Percentiles rank a stretch among this genome's conserved stretches.
Conservation (phyloP, 2,329 filamentous ascomycete genomes). For the Venturia oleaginea region DNA sequence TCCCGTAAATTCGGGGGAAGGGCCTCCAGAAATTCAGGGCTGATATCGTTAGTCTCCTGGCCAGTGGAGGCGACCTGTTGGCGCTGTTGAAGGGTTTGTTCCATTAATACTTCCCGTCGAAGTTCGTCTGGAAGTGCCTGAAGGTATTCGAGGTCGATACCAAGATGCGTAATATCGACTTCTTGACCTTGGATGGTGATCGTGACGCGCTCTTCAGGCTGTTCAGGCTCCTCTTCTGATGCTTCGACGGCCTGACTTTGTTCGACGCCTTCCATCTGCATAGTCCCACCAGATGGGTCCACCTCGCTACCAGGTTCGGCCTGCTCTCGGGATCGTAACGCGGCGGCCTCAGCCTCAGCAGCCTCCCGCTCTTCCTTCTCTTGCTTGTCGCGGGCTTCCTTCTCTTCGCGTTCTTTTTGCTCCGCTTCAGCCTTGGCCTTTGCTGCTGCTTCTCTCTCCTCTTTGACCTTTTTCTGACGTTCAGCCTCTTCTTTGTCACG, state of each 20-base stretch:
- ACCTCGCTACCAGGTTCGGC: constrained; percentile 28
- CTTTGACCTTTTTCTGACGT: constrained; percentile 49
- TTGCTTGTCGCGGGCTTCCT: constrained; percentile 42
- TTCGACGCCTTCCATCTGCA: constrained; percentile 73
- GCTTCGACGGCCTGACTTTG: constrained; percentile 36
- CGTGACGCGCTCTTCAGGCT: constrained; percentile 49
- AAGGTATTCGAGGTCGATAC: constrained; percentile 90
- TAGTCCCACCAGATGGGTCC: constrained; percentile 36
- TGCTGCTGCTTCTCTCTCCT: constrained; percentile 51
- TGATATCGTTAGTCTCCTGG: constrained; percentile 74
- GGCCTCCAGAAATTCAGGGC: constrained; percentile 88
- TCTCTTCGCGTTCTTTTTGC: constrained; percentile 54
- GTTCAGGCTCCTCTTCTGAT: constrained; percentile 25
- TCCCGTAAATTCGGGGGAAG: constrained; percentile 81
- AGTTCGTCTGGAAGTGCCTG: constrained; percentile 97
- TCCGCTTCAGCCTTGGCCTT: constrained; percentile 52
- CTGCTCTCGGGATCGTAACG: constrained; percentile 19
- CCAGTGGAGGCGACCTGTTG: constrained; percentile 60
- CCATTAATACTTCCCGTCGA: constrained; percentile 88
- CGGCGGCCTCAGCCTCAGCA: constrained; percentile 30
- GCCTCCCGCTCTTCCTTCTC: constrained; percentile 41
- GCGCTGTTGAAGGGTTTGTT: constrained; percentile 75
- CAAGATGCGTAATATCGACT: constrained; percentile 86
- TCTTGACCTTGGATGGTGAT: constrained; percentile 80
- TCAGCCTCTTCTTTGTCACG: constrained; percentile 38